Base-by-base conservation (phyloP, 2,329 filamentous ascomycete species). In the Leptosphaerulina australis region DNA sequence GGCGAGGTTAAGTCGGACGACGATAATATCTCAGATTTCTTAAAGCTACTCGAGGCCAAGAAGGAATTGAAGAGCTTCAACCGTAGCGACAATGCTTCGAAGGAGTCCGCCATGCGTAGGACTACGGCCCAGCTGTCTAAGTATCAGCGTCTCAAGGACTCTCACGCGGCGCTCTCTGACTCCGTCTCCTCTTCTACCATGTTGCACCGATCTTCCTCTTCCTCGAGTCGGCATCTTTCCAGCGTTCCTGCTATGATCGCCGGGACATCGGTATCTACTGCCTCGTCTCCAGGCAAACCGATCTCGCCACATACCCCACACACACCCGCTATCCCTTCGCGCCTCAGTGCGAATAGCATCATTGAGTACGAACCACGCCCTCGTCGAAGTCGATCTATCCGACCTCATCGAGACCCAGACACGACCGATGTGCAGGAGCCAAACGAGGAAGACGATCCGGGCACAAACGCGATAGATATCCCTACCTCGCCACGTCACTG, bases 111-210 rank as follows among this genome's bases (percentile, higher is more conserved):
- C 0, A 87, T 87, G 37, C 89, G 88, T 67, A 83, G 85, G 58
- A 92, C 91, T 0, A 87, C 86, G 26, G 88, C 89, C 31, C 89
- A 93, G 59, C 79, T 96, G 30, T 88, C 86, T 17, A 91, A 88
- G 62, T 97, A 94, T 67, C 91, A 94, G 63, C 82, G 84, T 50
- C 93, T 97, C 89, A 84, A 85, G 58, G 93, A 97, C 53, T 92
- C 90, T 0, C 92, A 96, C 66, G 88, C 90, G 47, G 88, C 85
- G 4, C 81, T 99, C 30, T 95, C 91, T 0, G 94, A 99, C 44
- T 96, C 91, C 0, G 91, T 99, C 81, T 91, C 90, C 21, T 94
- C 91, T 0, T 97, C 93, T 0, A 82, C 91, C 63, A 84, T 95
- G 61, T 77, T 97, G 49, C 88, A 96, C 36, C 84, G 90, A 29